Conservation (phyloP, 179 eudicot genomes). For the Silene vulgaris region DNA sequence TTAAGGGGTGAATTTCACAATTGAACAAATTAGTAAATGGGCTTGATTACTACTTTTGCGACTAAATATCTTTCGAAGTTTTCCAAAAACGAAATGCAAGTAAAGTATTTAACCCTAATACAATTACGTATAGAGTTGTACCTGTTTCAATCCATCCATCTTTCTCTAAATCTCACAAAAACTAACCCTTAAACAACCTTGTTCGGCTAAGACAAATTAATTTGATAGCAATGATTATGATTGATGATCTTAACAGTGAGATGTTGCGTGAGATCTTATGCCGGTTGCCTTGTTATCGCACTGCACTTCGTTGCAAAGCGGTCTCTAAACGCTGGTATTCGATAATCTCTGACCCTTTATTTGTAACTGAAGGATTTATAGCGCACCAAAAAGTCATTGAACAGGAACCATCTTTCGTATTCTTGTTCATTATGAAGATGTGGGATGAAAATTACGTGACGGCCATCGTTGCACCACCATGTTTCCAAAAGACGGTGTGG, state of each 20-base stretch:
- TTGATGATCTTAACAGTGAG: neutral
- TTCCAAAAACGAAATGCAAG: too few species aligned
- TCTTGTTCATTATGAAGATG: neutral
- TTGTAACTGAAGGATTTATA: neutral
- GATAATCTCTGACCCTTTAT: conserved; percentile 1
- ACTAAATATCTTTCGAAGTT: too few species aligned
- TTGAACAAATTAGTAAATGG: too few species aligned
- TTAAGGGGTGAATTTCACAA: too few species aligned
- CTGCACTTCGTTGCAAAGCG: neutral
- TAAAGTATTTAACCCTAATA: too few species aligned
- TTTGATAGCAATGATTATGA: too few species aligned
- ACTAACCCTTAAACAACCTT: too few species aligned
- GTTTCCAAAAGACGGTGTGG: neutral
- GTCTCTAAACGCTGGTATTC: neutral
- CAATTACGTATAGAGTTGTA: too few species aligned
- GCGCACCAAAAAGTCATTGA: neutral
- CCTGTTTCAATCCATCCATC: too few species aligned
- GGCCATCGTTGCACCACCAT: neutral
- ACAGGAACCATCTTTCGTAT: neutral
- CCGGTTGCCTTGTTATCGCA: neutral
- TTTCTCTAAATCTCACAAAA: too few species aligned
- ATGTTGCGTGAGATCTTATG: neutral
- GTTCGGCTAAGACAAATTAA: too few species aligned
- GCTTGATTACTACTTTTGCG: too few species aligned
- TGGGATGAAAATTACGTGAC: neutral